Base-by-base conservation (phyloP, 129 eudicot species). In the Helianthus tuberosus region DNA sequence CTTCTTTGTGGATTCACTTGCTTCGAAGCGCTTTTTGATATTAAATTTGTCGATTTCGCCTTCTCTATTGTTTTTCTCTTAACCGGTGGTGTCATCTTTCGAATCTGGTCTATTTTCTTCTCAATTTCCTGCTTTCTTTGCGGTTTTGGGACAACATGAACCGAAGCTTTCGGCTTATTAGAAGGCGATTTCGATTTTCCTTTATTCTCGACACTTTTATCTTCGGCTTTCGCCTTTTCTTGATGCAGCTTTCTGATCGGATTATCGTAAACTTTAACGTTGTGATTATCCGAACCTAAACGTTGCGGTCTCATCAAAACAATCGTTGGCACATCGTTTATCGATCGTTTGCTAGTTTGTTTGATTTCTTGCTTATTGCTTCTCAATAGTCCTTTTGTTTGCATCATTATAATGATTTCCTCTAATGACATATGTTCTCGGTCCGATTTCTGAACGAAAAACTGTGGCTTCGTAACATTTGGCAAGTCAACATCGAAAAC, bases 231-330 rank as follows among this genome's bases (percentile, higher is more conserved):
- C 54, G 59, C 85, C 57, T 84, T 91, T 58, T 83, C 85, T 44
- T 55, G 79, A 72, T 58, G 61, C 44, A 75, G 41, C 76, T 72
- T 89, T 81, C 76, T 71, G 3, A 74, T 58, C 13, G 86, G 76
- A 71, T 76, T 58, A 23, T 35, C 73, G 61, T 75, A 55, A 8
- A 36, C 55, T 54, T 75, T 75, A n/a, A 32, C 64, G 51, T 79
- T 78, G 75, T 75, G 41, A 12, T 59, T 62, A 62, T 78, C 73
- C 11, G 81, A 69, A 46, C 81, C 85, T 64, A 80, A 78, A 41
- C 73, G 61, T 25, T 69, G 67, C 32, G 96, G 93, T 68, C 66
- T 92, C 83, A 92, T 83, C 35, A 92, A 60, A 53, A 92, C 96
- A 61, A 92, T 87, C 8, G 97, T 96, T 3, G 91, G 84, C 32